Conservation (phyloP, 108 stramenopile species). For the Stephanodiscus minutulus region DNA sequence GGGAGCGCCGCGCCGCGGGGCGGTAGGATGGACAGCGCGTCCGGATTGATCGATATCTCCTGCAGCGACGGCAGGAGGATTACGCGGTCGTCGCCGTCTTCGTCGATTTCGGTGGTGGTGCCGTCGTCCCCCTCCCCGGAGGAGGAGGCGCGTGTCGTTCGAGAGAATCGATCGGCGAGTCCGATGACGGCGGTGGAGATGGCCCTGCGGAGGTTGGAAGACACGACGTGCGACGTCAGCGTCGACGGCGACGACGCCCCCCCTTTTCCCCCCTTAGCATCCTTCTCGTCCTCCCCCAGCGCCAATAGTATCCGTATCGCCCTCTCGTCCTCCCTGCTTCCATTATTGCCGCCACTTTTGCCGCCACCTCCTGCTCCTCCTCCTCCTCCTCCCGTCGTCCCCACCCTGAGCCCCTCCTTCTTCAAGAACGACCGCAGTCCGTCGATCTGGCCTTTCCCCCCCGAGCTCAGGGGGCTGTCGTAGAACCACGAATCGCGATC, state of each 20-base stretch:
- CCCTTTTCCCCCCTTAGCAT: not conserved
- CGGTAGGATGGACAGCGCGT: constrained; percentile 83
- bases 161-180: constrained; percentile 63
- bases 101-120: constrained; percentile 21
- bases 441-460: constrained; percentile 68
- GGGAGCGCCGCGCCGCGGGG: constrained; percentile 46
- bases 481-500: constrained; percentile 82
- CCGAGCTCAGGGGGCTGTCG: constrained; percentile 71
- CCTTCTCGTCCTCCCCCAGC: not conserved
- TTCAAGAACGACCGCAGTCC: constrained; percentile 61
- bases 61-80: constrained; percentile 73
- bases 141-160: constrained; percentile 7
- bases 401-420: constrained; percentile 38
- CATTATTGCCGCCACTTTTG: constrained; percentile 15
- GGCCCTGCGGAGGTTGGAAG: constrained; percentile 84
- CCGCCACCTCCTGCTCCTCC: not conserved
- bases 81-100: constrained; percentile 57
- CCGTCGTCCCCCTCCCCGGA: too few relatives aligned
- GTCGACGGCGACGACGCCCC: constrained; percentile 28
- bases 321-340: constrained; percentile 48
- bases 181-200: constrained; percentile 82
- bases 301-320: constrained; percentile 32
- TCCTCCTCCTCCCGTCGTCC: too few relatives aligned
- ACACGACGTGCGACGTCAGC: constrained; percentile 67
- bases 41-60: constrained; percentile 88